These are phyloP conservation scores for Erodium moschatum DNA, from an alignment of 441 rosid genomes.

Conservation along the genomic window DNA sequence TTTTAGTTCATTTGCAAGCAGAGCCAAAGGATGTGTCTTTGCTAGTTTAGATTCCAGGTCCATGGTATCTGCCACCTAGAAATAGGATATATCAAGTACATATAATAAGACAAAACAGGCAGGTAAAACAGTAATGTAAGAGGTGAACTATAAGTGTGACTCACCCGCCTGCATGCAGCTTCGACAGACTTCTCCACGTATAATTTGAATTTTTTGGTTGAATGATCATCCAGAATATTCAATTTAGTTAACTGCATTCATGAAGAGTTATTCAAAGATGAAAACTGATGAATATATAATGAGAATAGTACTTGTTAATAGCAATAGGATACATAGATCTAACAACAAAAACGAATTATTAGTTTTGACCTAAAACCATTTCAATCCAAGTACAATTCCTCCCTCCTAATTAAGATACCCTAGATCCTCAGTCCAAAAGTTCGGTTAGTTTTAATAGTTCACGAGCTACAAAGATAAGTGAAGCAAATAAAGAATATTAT, in stretches of 20 bases:
- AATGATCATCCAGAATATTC: conserved; percentile 33
- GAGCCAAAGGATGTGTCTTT: conserved; percentile 62
- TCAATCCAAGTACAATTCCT: neutral
- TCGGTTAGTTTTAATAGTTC: neutral
- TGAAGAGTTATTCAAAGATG: conserved; percentile 13
- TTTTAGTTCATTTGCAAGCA: conserved; percentile 75
- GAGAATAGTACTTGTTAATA: conserved; percentile 9
- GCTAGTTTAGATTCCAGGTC: conserved; percentile 50
- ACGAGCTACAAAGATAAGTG: conserved; percentile 4
- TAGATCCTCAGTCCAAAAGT: neutral
- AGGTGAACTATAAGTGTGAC: conserved; percentile 21
- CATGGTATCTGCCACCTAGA: conserved; percentile 53
- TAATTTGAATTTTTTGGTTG: conserved; percentile 41
- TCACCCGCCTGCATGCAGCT: conserved; percentile 72
- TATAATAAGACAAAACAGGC: neutral
- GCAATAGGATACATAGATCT: neutral
- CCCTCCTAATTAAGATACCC: conserved; percentile 4
- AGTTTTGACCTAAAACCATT: neutral
- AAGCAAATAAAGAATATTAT: neutral
- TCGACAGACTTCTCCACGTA: conserved; percentile 59
- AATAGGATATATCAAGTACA: conserved; percentile 20
- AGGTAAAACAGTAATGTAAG: conserved; percentile 5
- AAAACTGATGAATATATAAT: conserved; percentile 12
- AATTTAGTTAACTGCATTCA: conserved; percentile 46
- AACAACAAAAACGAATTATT: neutral